These are phyloP conservation scores for Pleurotus pulmonarius DNA, from an alignment of 768 basidiomycete species.

Conservation along the genomic window DNA sequence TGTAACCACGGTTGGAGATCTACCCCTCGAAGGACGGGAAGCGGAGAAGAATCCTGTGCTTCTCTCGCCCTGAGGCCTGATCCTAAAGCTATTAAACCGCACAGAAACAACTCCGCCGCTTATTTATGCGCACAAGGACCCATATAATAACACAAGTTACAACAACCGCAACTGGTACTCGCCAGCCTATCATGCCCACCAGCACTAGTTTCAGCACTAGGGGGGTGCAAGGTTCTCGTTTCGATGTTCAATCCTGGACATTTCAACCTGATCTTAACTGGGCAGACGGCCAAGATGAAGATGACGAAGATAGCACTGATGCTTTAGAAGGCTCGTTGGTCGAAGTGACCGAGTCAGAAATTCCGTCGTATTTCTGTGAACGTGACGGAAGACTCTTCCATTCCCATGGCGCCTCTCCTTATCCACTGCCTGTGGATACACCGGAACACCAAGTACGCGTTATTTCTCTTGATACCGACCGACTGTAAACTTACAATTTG, in stretches of 20 bases:
- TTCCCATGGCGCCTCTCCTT: conserved; percentile 58
- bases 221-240: conserved; percentile 7
- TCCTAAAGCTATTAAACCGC: neutral
- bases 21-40: neutral
- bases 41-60: neutral
- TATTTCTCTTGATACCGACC: neutral
- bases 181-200: neutral
- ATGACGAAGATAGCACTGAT: conserved; percentile 12
- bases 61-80: conserved; percentile 3
- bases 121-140: conserved; percentile 5
- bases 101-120: conserved; percentile 4
- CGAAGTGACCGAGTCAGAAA: conserved; percentile 49
- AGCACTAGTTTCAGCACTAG: neutral
- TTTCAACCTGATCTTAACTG: conserved; percentile 3
- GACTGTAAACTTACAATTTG: conserved; percentile 1
- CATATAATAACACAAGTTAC: conserved; percentile 7
- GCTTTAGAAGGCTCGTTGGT: conserved; percentile 19
- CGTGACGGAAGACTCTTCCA: conserved; percentile 62
- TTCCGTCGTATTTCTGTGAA: conserved; percentile 58
- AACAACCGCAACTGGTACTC: neutral
- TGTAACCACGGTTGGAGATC: conserved; percentile 2
- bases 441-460: conserved; percentile 61
- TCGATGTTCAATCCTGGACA: conserved; percentile 4
- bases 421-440: conserved; percentile 71
- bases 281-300: conserved; percentile 10